These are phyloP conservation scores for Ganoderma sinense DNA, from an alignment of 1,284 basidiomycete species.

Conservation along the genomic window DNA sequence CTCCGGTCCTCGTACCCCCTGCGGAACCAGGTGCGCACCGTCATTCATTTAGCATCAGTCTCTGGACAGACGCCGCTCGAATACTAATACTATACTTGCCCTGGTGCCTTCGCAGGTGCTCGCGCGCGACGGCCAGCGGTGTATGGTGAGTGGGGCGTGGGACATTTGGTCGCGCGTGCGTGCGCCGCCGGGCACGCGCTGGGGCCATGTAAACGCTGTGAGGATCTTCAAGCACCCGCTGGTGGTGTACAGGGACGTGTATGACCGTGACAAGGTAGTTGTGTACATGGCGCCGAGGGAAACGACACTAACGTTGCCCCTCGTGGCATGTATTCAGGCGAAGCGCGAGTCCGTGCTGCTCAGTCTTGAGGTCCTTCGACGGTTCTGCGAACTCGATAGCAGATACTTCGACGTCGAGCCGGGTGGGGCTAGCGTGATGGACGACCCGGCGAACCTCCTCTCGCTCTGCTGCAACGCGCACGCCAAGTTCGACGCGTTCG, in stretches of 20 bases:
- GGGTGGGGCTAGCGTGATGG: neutral
- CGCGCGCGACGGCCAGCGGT: neutral
- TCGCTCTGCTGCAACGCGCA: neutral
- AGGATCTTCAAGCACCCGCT: neutral
- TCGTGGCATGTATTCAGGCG: neutral
- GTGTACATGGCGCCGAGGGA: neutral
- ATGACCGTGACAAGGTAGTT: neutral
- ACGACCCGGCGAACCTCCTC: neutral
- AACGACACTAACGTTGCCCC: no score
- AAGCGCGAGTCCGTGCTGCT: neutral
- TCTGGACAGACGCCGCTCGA: no score
- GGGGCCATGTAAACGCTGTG: neutral
- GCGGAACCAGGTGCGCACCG: no score
- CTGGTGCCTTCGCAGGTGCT: neutral
- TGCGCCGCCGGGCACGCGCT: neutral
- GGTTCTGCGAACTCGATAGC: neutral
- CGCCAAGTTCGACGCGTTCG: neutral
- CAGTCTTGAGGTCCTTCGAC: neutral
- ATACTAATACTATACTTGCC: no score
- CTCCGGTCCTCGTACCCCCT: neutral
- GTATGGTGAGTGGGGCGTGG: neutral
- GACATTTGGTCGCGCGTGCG: neutral
- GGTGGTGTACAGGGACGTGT: neutral
- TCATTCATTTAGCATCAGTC: no score
- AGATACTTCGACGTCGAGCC: neutral